Base-by-base conservation (phyloP, 441 rosid species). In the Jatropha multifida region DNA sequence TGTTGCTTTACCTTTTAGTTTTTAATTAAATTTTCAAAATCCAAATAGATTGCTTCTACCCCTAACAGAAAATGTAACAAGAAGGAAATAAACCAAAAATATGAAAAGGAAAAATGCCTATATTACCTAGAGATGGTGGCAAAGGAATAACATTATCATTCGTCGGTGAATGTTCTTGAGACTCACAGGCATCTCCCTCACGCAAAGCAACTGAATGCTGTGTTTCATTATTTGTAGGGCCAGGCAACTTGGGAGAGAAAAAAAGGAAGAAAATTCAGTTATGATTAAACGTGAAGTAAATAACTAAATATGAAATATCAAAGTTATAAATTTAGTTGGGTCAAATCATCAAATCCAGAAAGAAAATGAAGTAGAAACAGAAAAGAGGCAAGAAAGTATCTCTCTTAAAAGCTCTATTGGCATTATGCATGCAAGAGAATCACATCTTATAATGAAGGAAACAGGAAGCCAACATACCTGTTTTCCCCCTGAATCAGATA, bases 51-150 rank as follows among this genome's bases (percentile, higher is more conserved):
- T 26, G 59, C 27, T 51, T 71, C 61, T n/a, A n/a, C 32, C 8
- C 37, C 10, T 40, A 38, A 23, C 26, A 65, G 61, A 52, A n/a
- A 40, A 40, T 55, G n/a, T 13, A 26, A 55, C 11, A 3, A 14
- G 8, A 14, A 11, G 40, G 66, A 56, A 65, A 44, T 46, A 48
- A 38, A 49, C 18, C 23, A 65, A 44, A 81, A 23, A 20, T 32
- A 46, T 48, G 58, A 46, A 13, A 73, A 32, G 26, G 20, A 51
- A 20, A 27, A 20, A 72, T 67, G 17, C 58, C 17, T 64, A 71
- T 59, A 51, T 83, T 87, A 96, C 97, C 96, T 79, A 89, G 81
- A 12, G 80, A 64, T 67, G 98, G 94, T 51, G 91, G 94, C 20
- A 81, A 86, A 32, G 97, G 97, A 80, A 96, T 86, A 65, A 58